These are phyloP conservation scores for Epicoccum nigrum DNA, from an alignment of 2,329 filamentous ascomycete species.

Conservation along the genomic window DNA sequence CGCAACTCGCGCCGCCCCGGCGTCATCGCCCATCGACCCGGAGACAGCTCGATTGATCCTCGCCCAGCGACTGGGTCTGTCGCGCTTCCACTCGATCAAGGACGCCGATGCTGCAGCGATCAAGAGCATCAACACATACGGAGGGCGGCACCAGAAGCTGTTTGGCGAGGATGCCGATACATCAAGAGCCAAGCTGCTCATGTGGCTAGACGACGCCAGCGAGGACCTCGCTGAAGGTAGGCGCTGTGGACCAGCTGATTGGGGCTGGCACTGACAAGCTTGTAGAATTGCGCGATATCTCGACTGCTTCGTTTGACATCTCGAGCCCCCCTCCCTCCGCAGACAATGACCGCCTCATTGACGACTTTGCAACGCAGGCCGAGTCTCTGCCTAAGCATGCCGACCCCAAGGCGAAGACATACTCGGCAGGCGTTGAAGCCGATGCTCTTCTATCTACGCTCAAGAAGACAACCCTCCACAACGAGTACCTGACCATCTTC, in stretches of 20 bases:
- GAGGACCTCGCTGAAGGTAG: constrained; percentile 42
- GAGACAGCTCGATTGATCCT: constrained; percentile 57
- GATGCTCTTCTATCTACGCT: constrained; percentile 27
- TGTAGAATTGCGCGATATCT: constrained; percentile 1
- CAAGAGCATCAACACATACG: constrained; percentile 55
- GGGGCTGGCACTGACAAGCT: constrained; percentile 21
- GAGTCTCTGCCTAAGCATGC: constrained; percentile 35
- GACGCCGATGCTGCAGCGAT: constrained; percentile 50
- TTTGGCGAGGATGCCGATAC: constrained; percentile 41
- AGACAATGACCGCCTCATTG: constrained; percentile 45
- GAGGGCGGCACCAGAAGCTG: constrained; percentile 48
- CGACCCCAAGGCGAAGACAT: constrained; percentile 36
- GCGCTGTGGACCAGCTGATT: constrained; percentile 1
- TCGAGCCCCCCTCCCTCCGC: constrained; percentile 38
- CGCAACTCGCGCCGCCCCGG: constrained; percentile 17
- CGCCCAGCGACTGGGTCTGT: constrained; percentile 58
- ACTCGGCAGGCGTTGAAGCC: constrained; percentile 32
- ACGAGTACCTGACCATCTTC: constrained; percentile 40
- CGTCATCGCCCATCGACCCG: constrained; percentile 41
- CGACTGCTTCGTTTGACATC: constrained; percentile 38
- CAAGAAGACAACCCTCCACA: constrained; percentile 30
- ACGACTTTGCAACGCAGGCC: constrained; percentile 46
- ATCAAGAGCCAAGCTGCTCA: constrained; percentile 40
- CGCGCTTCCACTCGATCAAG: constrained; percentile 55
- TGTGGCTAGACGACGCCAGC: constrained; percentile 51